phyloP scores from a whole-genome alignment of 2,329 filamentous ascomycete species.

The Colletotrichum noveboracense region DNA sequence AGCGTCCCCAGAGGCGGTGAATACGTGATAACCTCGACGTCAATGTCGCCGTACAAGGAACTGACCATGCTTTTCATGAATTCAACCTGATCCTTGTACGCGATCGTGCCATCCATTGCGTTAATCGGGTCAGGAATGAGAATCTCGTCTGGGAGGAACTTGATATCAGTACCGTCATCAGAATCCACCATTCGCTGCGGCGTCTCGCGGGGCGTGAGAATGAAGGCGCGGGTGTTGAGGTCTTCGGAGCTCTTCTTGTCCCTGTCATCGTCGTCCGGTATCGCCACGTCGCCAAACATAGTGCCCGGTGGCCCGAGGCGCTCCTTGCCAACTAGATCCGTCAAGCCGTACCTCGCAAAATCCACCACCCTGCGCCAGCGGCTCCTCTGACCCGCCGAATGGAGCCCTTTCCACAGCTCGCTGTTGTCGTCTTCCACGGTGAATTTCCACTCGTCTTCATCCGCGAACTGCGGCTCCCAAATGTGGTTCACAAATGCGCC shows the following conservation, averaged over 20 bases:
- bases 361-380: neutral
- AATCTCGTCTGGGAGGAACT: neutral
- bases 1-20: neutral
- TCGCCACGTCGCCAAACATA: neutral
- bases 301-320: neutral
- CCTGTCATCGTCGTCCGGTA: neutral
- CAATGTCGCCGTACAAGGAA: neutral
- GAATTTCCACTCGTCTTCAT: neutral
- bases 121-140: neutral
- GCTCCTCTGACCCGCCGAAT: fast-evolving
- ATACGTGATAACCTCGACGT: neutral
- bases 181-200: fast-evolving
- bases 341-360: neutral
- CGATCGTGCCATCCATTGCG: neutral
- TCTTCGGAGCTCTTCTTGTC: neutral
- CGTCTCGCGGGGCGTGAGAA: neutral
- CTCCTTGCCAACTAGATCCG: neutral
- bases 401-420: neutral
- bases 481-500: neutral
- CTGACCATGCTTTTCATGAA: neutral
- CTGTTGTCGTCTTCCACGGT: neutral
- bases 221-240: neutral
- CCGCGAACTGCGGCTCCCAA: neutral
- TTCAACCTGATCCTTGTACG: neutral
- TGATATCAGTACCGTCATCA: neutral